Conservation (phyloP, 139 green algal species). For the Picochlorum sp. region DNA sequence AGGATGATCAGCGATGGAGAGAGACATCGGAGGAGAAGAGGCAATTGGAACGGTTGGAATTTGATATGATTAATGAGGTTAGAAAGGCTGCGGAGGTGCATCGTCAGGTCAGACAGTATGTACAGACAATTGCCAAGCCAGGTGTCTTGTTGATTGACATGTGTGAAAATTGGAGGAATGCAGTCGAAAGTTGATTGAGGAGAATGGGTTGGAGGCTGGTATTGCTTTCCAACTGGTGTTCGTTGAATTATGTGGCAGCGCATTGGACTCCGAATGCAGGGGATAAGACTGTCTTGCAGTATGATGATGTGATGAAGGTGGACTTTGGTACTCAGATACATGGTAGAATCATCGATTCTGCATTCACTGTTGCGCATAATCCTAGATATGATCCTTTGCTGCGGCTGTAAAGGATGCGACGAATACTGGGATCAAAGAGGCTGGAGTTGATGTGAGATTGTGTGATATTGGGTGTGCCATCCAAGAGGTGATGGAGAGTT, state of each 20-base stretch:
- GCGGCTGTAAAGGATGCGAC: constrained; percentile 87
- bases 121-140: constrained; percentile 80
- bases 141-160: constrained; percentile 85
- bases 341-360: constrained; percentile 92
- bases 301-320: constrained; percentile 99
- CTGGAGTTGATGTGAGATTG: constrained; percentile 93
- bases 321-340: constrained; percentile 86
- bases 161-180: constrained; percentile 89
- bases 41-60: constrained; percentile 63
- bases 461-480: constrained; percentile 92
- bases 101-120: constrained; percentile 83
- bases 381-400: constrained; percentile 85
- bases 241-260: constrained; percentile 90
- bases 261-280: constrained; percentile 97
- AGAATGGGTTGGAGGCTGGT: constrained; percentile 79
- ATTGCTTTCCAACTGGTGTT: constrained; percentile 92
- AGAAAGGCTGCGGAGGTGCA: constrained; percentile 93
- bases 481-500: constrained; percentile 88
- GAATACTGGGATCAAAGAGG: constrained; percentile 73
- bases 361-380: constrained; percentile 96
- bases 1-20: constrained; percentile 82
- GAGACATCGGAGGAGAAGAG: constrained; percentile 88
- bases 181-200: constrained; percentile 83
- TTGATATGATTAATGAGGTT: constrained; percentile 87
- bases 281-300: constrained; percentile 95